phyloP scores from a whole-genome alignment of 495 filamentous ascomycete genomes.

The Hypoxylon subgilvum region DNA sequence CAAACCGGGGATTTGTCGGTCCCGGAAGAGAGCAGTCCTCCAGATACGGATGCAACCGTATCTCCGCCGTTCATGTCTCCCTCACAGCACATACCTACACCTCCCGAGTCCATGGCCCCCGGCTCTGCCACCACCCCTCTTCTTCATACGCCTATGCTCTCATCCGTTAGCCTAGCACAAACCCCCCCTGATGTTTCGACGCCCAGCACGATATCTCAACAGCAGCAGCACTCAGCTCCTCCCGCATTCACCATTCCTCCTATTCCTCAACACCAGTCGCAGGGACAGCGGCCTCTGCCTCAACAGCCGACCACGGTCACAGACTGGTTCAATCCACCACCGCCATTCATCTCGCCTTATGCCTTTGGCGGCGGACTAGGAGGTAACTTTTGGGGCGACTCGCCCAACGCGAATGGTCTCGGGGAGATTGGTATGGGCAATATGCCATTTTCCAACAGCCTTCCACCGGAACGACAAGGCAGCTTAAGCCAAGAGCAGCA shows the following conservation, averaged over 20 bases:
- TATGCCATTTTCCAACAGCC: constrained; percentile 37
- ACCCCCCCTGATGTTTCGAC: constrained; percentile 35
- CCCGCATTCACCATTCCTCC: constrained; percentile 50
- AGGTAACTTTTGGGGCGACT: constrained; percentile 52
- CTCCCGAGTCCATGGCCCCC: constrained; percentile 33
- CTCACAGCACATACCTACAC: constrained; percentile 28
- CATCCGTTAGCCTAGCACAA: constrained; percentile 30
- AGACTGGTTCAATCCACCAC: constrained; percentile 57
- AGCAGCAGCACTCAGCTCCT: constrained; percentile 32
- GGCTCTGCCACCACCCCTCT: constrained; percentile 28
- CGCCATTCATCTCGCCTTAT: constrained; percentile 58
- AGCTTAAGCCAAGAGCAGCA: constrained; percentile 75
- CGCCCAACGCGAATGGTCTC: constrained; percentile 45
- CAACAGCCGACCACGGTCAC: constrained; percentile 41
- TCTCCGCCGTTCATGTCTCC: constrained; percentile 39
- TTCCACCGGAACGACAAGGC: constrained; percentile 57
- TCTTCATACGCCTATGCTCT: constrained; percentile 32
- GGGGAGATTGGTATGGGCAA: constrained; percentile 38
- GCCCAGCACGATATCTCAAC: constrained; percentile 30
- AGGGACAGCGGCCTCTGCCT: constrained; percentile 48
- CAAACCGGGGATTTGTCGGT: constrained; percentile 34
- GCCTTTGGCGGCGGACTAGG: constrained; percentile 51
- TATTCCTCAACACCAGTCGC: constrained; percentile 40
- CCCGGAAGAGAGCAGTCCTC: constrained; percentile 34
- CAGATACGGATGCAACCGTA: constrained; percentile 35